Base-by-base conservation (phyloP, 2,329 filamentous ascomycete species). In the Eurotiales sp. region DNA sequence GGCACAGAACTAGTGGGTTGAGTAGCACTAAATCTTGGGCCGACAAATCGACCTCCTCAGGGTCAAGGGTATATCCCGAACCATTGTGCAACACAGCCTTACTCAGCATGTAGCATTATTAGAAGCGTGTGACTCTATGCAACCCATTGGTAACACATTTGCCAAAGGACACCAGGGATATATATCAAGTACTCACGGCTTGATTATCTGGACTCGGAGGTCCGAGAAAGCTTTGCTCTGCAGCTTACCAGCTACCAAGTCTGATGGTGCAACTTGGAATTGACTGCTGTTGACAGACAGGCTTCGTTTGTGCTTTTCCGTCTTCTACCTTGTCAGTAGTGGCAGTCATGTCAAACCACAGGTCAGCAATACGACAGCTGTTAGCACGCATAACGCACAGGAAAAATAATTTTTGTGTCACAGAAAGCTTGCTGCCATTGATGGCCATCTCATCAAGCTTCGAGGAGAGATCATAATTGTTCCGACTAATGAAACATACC, bases 381-480 rank as follows among this genome's bases (percentile, higher is more conserved):
- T n/a, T n/a, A n/a, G n/a, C n/a, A n/a, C n/a, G n/a, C n/a, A n/a
- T n/a, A n/a, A n/a, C n/a, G n/a, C n/a, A n/a, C n/a, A n/a, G n/a
- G n/a, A n/a, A n/a, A n/a, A n/a, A n/a, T n/a, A n/a, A n/a, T n/a
- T n/a, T n/a, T n/a, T n/a, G n/a, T n/a, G n/a, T n/a, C n/a, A n/a
- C n/a, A n/a, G n/a, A n/a, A n/a, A n/a, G n/a, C n/a, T n/a, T n/a
- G n/a, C n/a, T n/a, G n/a, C n/a, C n/a, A n/a, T n/a, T n/a, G n/a
- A n/a, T n/a, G n/a, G n/a, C n/a, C n/a, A n/a, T n/a, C n/a, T n/a
- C 11, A 48, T 48, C 46, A 41, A 48, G 23, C 36, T 48, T 19
- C 36, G 46, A 15, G 36, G 46, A 3, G 46, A 48, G n/a, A 32
- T 48, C 3, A 30, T 41, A n/a, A 40, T 34, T 17, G 21, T 48